Conservation (phyloP, 2,329 filamentous ascomycete species). For the Escovopsis weberi region DNA sequence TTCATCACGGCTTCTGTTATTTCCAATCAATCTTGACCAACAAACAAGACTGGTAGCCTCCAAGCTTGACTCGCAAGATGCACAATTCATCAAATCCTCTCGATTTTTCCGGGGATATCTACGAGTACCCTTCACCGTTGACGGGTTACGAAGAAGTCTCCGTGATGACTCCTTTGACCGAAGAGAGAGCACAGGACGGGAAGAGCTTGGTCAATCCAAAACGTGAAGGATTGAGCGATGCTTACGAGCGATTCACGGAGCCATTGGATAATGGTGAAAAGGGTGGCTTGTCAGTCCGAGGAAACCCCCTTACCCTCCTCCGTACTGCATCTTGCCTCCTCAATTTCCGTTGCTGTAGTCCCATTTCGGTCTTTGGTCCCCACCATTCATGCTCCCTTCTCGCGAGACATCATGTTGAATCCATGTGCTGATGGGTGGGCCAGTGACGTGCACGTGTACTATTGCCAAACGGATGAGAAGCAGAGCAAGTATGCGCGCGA, state of each 20-base stretch:
- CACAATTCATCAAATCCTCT: too few species aligned
- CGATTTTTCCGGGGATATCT: neutral
- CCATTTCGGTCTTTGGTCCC: too few species aligned
- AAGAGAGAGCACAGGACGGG: constrained; percentile 52
- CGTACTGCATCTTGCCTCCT: too few species aligned
- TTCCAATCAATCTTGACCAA: too few species aligned
- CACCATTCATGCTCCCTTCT: neutral
- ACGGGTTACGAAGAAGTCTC: constrained; percentile 41
- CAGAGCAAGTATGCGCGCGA: constrained; percentile 55
- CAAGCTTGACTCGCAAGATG: too few species aligned
- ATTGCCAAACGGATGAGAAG: constrained; percentile 46
- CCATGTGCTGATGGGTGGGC: neutral
- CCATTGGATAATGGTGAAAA: constrained; percentile 51
- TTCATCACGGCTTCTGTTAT: too few species aligned
- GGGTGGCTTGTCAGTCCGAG: constrained; percentile 53
- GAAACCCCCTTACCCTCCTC: too few species aligned
- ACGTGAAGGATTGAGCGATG: constrained; percentile 43
- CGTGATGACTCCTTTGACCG: constrained; percentile 27
- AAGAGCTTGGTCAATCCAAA: constrained; percentile 62
- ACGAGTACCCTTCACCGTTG: constrained; percentile 15
- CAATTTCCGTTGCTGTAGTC: too few species aligned
- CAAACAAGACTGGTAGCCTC: too few species aligned
- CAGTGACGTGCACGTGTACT: constrained; percentile 75
- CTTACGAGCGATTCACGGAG: constrained; percentile 55
- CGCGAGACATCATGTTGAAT: neutral